Base-by-base conservation (phyloP, 2,329 filamentous ascomycete genomes). In the Aspergillus sp. region DNA sequence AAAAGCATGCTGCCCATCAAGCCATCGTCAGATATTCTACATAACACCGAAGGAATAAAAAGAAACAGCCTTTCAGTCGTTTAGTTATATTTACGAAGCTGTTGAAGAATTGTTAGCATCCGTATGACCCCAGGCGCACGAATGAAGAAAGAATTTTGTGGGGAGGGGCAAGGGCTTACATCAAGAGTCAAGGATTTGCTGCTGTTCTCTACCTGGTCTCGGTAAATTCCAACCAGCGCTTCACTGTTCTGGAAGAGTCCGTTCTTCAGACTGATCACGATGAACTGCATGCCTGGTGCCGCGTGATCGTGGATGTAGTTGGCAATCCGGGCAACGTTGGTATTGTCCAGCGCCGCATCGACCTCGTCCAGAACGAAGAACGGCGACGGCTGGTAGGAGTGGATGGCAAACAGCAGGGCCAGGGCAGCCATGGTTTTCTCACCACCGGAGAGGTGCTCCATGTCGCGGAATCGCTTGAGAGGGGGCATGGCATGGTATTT, bases 401-500 rank as follows among this genome's bases (percentile, higher is more conserved):
- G 95, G 59, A 99, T 93, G 21, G 95, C 95, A 74, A 99, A 99
- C 4, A 99, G 84, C 42, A 99, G 83, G n/a, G 95, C 95, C 41
- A 99, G 82, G 13, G 95, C 95, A 1, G 95, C 95, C 89, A 99
- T 99, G 0, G 95, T 99, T 83, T 99, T 99, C 79, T 99, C 95
- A 58, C 95, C 95, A 70, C 95, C 95, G 1, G 92, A 96, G 8
- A 99, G 82, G 74, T 97, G 95, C 77, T 99, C 95, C 95, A 99
- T 99, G 76, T 99, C 96, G 69, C 95, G 87, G 85, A 99, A 99
- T 49, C 95, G 92, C 81, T 99, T 99, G 64, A 97, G 86, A 1
- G 95, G 95, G 19, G 95, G 95, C 93, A 98, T 99, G 64, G 95
- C 96, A 74, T 98, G 93, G 78, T 99, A 99, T 73, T 96, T 97